Evolutionary conservation across 352 stramenopile genomes (phyloP).

Genomic region (Pythium sp.): DNA sequence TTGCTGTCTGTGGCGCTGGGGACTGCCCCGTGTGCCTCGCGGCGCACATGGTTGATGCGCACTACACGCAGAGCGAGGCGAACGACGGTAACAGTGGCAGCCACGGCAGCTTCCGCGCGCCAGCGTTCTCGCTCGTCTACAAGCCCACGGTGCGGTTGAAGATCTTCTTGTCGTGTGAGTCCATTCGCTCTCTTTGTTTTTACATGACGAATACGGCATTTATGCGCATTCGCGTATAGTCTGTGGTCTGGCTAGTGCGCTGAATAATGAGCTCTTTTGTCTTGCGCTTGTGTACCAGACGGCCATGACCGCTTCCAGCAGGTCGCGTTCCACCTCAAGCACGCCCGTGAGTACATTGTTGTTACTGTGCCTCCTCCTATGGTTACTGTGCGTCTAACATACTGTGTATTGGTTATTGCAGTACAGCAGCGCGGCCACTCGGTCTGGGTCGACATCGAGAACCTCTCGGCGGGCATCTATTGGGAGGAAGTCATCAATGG

Average conservation of each 20-base stretch:
- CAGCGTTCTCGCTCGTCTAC: slow-evolving; percentile 33
- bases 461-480: slow-evolving; percentile 62
- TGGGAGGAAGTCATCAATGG: slow-evolving; percentile 75
- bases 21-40: slow-evolving; percentile 20
- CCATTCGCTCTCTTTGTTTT: not conserved
- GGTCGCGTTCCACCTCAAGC: slow-evolving; percentile 68
- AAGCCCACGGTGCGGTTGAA: slow-evolving; percentile 46
- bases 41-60: slow-evolving; percentile 2
- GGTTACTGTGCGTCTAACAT: not conserved
- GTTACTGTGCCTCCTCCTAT: not conserved
- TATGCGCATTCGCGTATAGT: not conserved
- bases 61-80: slow-evolving; percentile 8
- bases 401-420: slow-evolving; percentile 18
- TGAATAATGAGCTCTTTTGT: not conserved
- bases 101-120: not conserved
- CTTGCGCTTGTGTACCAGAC: slow-evolving; percentile 28
- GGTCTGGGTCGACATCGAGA: slow-evolving; percentile 76
- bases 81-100: not conserved
- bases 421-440: slow-evolving; percentile 59
- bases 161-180: slow-evolving; percentile 74
- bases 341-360: slow-evolving; percentile 32
- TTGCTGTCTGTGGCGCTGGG: not conserved
- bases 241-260: not conserved
- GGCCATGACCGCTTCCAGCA: slow-evolving; percentile 74
- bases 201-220: too few species aligned